phyloP scores from a whole-genome alignment of 371 early-diverging fungal genomes.

The Apophysomyces sp. region DNA sequence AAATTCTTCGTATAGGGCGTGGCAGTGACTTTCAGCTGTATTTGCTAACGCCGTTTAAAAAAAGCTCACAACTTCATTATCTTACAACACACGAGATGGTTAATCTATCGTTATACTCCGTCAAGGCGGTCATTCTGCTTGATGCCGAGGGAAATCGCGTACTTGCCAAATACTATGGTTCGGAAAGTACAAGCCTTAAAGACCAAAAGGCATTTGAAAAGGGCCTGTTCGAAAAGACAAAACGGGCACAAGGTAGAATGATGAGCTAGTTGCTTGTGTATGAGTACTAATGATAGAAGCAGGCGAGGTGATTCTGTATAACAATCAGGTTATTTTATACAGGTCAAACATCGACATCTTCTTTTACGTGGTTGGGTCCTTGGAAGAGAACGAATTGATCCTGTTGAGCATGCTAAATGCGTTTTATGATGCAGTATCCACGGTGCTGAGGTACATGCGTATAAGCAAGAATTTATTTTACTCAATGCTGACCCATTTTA shows the following conservation, averaged over 20 bases:
- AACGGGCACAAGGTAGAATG: constrained; percentile 58
- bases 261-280: not conserved
- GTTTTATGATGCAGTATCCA: constrained; percentile 83
- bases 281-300: not conserved
- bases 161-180: constrained; percentile 88
- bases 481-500: constrained; percentile 20
- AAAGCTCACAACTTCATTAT: not conserved
- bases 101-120: constrained; percentile 82
- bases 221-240: constrained; percentile 88
- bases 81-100: constrained; percentile 49
- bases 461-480: no score
- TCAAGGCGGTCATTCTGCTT: constrained; percentile 86
- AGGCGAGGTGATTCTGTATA: constrained; percentile 90
- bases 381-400: constrained; percentile 94
- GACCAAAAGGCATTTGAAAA: constrained; percentile 93
- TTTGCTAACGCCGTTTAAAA: not conserved
- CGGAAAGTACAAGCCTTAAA: constrained; percentile 60
- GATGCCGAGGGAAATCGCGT: constrained; percentile 93
- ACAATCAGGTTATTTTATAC: constrained; percentile 88
- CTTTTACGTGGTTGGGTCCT: constrained; percentile 88
- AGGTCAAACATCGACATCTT: constrained; percentile 83
- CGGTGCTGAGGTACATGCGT: constrained; percentile 71
- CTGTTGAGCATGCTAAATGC: constrained; percentile 76
- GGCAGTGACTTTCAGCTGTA: not conserved
- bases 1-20: not conserved